Conservation (phyloP, 371 early-diverging fungal species). For the Zychaea mexicana region DNA sequence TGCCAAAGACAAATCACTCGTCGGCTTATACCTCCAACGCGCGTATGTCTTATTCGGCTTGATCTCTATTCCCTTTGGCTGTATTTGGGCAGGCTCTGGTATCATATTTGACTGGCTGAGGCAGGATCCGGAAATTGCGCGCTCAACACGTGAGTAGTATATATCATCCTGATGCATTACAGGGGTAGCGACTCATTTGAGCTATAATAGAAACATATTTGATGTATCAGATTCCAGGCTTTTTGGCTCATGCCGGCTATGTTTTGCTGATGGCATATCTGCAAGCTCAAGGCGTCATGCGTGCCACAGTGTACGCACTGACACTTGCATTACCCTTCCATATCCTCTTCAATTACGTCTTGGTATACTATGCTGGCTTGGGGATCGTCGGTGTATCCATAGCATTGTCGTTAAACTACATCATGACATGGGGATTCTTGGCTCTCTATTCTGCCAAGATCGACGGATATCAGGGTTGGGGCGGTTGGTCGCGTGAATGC, state of each 20-base stretch:
- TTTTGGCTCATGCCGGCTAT: background rate
- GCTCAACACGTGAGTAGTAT: background rate
- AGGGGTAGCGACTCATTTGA: background rate
- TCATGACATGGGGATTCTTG: background rate
- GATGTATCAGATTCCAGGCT: background rate
- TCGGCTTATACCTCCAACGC: conserved; percentile 86
- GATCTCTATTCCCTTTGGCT: conserved; percentile 67
- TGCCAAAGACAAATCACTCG: conserved; percentile 62
- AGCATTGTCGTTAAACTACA: background rate
- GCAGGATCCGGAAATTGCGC: conserved; percentile 4
- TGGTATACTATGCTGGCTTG: background rate
- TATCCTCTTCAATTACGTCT: background rate
- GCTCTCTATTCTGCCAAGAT: background rate
- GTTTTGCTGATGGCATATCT: background rate
- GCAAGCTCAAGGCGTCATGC: background rate
- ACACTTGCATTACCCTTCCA: background rate
- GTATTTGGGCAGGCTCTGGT: conserved; percentile 65
- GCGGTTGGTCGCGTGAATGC: conserved; percentile 2
- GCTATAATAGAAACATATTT: background rate
- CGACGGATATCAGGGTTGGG: background rate
- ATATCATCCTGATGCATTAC: background rate
- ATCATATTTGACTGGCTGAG: background rate
- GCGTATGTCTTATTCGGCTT: conserved; percentile 68
- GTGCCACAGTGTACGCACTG: background rate
- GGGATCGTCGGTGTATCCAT: background rate